Percentiles rank a stretch among this genome's conserved stretches.
Evolutionary conservation across 108 stramenopile genomes (phyloP).

Genomic region (Cyclotella atomus): DNA sequence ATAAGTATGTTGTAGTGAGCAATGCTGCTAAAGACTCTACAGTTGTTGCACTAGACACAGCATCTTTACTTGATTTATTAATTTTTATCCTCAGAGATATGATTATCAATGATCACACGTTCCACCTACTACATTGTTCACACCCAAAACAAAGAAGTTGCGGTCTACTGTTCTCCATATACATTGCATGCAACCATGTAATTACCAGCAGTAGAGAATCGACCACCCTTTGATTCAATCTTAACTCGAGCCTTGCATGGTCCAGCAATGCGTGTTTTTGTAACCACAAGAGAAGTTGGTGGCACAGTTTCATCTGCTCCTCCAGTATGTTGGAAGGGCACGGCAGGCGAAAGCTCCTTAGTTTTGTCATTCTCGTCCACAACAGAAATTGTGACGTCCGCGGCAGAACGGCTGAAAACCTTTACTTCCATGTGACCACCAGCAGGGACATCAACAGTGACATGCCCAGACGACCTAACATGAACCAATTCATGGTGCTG

Average conservation of each 20-base stretch:
- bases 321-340: slow-evolving; percentile 39
- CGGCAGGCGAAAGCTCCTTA: slow-evolving; percentile 21
- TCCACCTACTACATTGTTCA: neutral
- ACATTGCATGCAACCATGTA: slow-evolving; percentile 61
- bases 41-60: no score
- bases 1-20: no score
- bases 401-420: slow-evolving; percentile 67
- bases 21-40: no score
- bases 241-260: slow-evolving; percentile 68
- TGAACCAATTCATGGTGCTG: slow-evolving; percentile 66
- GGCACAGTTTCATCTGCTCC: slow-evolving; percentile 54
- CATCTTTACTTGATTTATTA: no score
- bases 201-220: slow-evolving; percentile 63
- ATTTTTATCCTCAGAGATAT: neutral
- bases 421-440: slow-evolving; percentile 65
- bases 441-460: slow-evolving; percentile 52
- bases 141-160: neutral
- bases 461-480: slow-evolving; percentile 64
- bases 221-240: slow-evolving; percentile 63
- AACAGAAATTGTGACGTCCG: slow-evolving; percentile 71
- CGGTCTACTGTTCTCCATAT: slow-evolving; percentile 5
- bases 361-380: slow-evolving; percentile 58
- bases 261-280: slow-evolving; percentile 61
- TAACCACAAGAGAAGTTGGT: slow-evolving; percentile 56
- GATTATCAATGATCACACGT: neutral